Evolutionary conservation across 2,329 filamentous ascomycete species (phyloP).

Genomic region (Lasiodiplodia sp.): DNA sequence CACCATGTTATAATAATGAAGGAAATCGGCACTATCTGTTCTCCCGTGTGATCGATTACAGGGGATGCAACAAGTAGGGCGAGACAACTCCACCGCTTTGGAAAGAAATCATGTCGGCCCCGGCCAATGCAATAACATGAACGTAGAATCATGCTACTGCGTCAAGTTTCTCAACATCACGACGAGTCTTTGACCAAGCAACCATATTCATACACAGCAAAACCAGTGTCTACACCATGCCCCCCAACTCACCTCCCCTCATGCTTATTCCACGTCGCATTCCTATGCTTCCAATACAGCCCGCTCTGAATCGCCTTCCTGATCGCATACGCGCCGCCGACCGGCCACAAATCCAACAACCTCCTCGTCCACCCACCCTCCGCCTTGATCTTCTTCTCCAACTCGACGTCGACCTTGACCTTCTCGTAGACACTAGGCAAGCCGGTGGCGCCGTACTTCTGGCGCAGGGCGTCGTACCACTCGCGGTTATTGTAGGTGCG

Average conservation of each 20-base stretch:
- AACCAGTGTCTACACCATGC: too few relatives aligned
- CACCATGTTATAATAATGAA: neutral
- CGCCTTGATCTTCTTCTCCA: constrained; percentile 12
- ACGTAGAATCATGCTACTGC: too few relatives aligned
- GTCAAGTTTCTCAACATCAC: neutral
- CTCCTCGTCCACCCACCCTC: constrained; percentile 24
- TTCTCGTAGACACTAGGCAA: constrained; percentile 73
- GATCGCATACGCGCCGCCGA: constrained; percentile 48
- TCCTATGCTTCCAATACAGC: constrained; percentile 45
- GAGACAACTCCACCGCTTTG: too few relatives aligned
- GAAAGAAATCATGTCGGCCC: too few relatives aligned
- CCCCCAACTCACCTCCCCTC: neutral
- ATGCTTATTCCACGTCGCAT: constrained; percentile 44
- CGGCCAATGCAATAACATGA: too few relatives aligned
- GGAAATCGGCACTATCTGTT: too few relatives aligned
- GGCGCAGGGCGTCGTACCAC: constrained; percentile 65
- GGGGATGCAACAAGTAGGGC: too few relatives aligned
- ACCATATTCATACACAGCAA: neutral
- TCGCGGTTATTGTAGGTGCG: constrained; percentile 61
- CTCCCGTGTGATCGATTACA: too few relatives aligned
- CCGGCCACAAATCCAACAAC: constrained; percentile 41
- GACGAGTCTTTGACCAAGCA: neutral
- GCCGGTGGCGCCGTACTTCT: constrained; percentile 65
- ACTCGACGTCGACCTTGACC: constrained; percentile 55
- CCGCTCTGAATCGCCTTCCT: constrained; percentile 47